These are phyloP conservation scores for Echites panduratus DNA, from an alignment of 257 asterid genomes.

Conservation along the genomic window DNA sequence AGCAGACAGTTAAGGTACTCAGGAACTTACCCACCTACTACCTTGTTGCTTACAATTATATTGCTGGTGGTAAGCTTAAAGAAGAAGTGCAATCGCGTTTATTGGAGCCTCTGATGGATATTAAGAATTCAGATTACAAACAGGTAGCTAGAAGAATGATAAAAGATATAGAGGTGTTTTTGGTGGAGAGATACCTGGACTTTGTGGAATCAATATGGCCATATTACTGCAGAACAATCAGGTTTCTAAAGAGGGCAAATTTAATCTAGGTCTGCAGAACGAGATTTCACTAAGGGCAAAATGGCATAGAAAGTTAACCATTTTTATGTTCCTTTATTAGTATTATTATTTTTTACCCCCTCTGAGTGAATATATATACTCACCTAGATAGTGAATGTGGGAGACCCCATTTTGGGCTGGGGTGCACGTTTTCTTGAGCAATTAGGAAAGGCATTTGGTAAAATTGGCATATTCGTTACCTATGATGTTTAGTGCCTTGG, in stretches of 20 bases:
- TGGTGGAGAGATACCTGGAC: constrained; percentile 60
- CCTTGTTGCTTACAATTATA: constrained; percentile 26
- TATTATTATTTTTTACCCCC: too few species aligned
- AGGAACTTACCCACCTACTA: constrained; percentile 44
- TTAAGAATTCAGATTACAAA: constrained; percentile 40
- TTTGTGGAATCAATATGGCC: constrained; percentile 73
- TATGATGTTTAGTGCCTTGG: neutral
- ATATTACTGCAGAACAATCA: constrained; percentile 51
- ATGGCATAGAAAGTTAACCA: neutral
- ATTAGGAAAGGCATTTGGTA: neutral
- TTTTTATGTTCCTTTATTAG: neutral
- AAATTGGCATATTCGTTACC: neutral
- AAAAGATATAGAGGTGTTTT: constrained; percentile 40
- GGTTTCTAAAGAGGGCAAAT: constrained; percentile 77
- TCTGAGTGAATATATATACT: neutral
- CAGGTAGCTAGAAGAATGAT: constrained; percentile 30
- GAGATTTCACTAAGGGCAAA: neutral
- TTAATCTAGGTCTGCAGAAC: constrained; percentile 31
- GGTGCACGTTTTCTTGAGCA: neutral
- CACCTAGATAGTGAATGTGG: neutral
- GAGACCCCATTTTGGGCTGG: constrained; percentile 2
- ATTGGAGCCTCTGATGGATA: constrained; percentile 41
- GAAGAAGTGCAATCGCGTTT: constrained; percentile 31
- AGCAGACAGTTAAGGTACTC: constrained; percentile 43
- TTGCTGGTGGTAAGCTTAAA: constrained; percentile 49